Evolutionary conservation across 2,329 filamentous ascomycete genomes (phyloP), one percentile per base, ranked within the genome.

Genomic region (Trichoderma arundinaceum): DNA sequence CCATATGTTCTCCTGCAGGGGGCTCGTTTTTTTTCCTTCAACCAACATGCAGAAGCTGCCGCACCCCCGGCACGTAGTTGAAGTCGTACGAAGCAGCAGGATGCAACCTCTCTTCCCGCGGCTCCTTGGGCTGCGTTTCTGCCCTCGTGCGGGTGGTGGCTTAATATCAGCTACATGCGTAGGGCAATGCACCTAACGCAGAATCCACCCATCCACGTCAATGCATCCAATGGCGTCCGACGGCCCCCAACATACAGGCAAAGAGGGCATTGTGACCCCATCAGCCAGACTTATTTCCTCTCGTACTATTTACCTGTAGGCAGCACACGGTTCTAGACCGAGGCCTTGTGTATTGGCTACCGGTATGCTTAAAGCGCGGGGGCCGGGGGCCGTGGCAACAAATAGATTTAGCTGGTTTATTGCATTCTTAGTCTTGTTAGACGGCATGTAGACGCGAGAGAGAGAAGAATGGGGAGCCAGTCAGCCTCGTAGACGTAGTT

Each of bases 141-240:
- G 2, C 9, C n/a, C 10, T 41, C 22, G 4, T 32, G 22, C 10
- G 35, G 38, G 48, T 43, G 58, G 58, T 52, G 48, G 38, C 59
- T 62, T 35, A 22, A 38, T 62, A 44, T 62, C 39, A 28, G 49
- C n/a, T 54, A 19, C 48, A 35, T 46, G 48, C 28, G n/a, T 32
- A 46, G 19, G 38, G 13, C 8, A 7, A 54, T 44, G 58, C 59
- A 62, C 39, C 54, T 41, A 32, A 43, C 8, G 35, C 33, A 46
- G 15, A 62, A 46, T 38, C 59, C 59, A 53, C 59, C 48, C 59
- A 62, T 62, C 59, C 49, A 53, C 32, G 10, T 9, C 38, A 35
- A 38, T 46, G 12, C 7, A 38, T 54, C 59, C 59, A 62, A 62
- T 62, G 28, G 49, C 48, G 48, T 43, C 10, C 8, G 6, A 62